Evolutionary conservation across 2,329 filamentous ascomycete species (phyloP).

Genomic region (Aureobasidium sp.): DNA sequence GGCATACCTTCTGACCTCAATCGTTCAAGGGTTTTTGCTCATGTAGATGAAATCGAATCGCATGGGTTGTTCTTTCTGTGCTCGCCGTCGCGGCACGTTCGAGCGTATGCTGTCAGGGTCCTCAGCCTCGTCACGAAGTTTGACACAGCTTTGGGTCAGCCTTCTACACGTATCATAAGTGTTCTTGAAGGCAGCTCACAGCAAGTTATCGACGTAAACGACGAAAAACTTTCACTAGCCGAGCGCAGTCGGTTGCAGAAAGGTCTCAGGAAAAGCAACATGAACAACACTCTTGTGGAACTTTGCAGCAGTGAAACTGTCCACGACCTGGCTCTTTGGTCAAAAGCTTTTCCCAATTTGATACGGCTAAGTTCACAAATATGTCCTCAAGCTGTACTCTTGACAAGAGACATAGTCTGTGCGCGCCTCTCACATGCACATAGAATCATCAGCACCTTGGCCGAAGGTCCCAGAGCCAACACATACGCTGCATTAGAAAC

Average conservation of each 20-base stretch:
- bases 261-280: slow-evolving; percentile 76
- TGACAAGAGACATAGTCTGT: slow-evolving; percentile 87
- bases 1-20: slow-evolving; percentile 55
- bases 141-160: slow-evolving; percentile 75
- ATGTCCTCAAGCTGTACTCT: slow-evolving; percentile 83
- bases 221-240: slow-evolving; percentile 82
- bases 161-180: slow-evolving; percentile 72
- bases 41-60: slow-evolving; percentile 94
- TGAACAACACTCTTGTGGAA: slow-evolving; percentile 80
- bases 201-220: slow-evolving; percentile 83
- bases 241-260: slow-evolving; percentile 88
- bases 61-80: slow-evolving; percentile 96
- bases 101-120: slow-evolving; percentile 86
- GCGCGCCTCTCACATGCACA: slow-evolving; percentile 92
- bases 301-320: slow-evolving; percentile 92
- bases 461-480: slow-evolving; percentile 52
- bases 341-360: slow-evolving; percentile 94
- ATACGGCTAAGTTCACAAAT: slow-evolving; percentile 84
- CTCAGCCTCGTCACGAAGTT: slow-evolving; percentile 89
- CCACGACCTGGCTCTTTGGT: slow-evolving; percentile 93
- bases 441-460: slow-evolving; percentile 68
- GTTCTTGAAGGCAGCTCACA: slow-evolving; percentile 87
- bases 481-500: slow-evolving; percentile 54
- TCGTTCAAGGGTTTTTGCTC: slow-evolving; percentile 71
- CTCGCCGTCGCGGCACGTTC: slow-evolving; percentile 84